phyloP scores from a whole-genome alignment of 2,329 filamentous ascomycete genomes.

The Cercospora nicotianae region DNA sequence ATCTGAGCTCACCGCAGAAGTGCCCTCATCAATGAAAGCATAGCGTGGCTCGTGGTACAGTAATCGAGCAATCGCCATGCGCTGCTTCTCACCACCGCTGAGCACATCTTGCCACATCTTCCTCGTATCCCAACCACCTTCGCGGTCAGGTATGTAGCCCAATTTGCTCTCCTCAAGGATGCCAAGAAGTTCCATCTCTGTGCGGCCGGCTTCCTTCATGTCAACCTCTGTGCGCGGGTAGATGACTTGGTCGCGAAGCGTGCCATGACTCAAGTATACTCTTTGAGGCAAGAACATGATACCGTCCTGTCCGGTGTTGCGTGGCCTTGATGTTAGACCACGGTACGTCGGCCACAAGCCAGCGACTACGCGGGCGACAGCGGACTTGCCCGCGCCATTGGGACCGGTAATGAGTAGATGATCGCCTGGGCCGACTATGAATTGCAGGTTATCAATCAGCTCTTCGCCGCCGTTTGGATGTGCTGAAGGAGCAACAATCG shows the following conservation, averaged over 20 bases:
- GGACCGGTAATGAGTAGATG: conserved; percentile 92
- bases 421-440: conserved; percentile 86
- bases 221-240: conserved; percentile 94
- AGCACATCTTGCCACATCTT: conserved; percentile 99
- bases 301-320: conserved; percentile 68
- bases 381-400: conserved; percentile 91
- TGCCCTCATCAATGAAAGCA: conserved; percentile 93
- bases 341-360: conserved; percentile 96
- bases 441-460: conserved; percentile 80
- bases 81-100: conserved; percentile 95
- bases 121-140: conserved; percentile 93
- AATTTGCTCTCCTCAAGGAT: conserved; percentile 81
- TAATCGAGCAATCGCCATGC: conserved; percentile 85
- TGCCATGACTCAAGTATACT: conserved; percentile 88
- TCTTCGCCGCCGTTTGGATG: conserved; percentile 92
- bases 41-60: conserved; percentile 95
- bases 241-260: conserved; percentile 93
- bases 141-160: conserved; percentile 84
- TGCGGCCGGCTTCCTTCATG: conserved; percentile 78
- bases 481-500: conserved; percentile 82
- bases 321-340: conserved; percentile 84
- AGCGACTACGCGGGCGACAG: conserved; percentile 82
- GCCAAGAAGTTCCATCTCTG: conserved; percentile 73
- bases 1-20: conserved; percentile 88
- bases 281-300: conserved; percentile 98